A percentile compares a stretch with the other conserved stretches of the same genome.
Evolutionary conservation across 2,329 filamentous ascomycete species (phyloP).

Genomic region (Aciculosporium take): DNA sequence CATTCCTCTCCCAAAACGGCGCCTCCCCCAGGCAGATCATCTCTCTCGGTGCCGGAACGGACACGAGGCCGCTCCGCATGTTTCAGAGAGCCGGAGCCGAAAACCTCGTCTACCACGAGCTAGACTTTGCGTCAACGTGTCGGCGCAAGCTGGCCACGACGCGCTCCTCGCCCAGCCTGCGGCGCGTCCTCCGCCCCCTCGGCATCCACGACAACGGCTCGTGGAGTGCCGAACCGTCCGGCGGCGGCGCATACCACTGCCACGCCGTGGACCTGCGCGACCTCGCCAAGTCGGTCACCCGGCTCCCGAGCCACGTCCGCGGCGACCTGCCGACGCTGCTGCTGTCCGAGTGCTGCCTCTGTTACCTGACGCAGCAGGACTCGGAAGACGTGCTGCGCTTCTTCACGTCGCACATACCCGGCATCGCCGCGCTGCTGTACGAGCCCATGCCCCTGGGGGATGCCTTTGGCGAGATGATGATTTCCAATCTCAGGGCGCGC

Average conservation of each 20-base stretch:
- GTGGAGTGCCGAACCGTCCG: slow-evolving; percentile 28
- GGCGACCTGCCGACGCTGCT: slow-evolving; percentile 61
- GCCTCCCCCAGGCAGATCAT: slow-evolving; percentile 55
- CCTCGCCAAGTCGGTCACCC: slow-evolving; percentile 20
- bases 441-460: slow-evolving; percentile 78
- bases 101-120: slow-evolving; percentile 67
- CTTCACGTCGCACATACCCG: slow-evolving; percentile 39
- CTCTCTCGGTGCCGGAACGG: slow-evolving; percentile 84
- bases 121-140: slow-evolving; percentile 75
- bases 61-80: slow-evolving; percentile 75
- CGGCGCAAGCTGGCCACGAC: slow-evolving; percentile 45
- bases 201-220: slow-evolving; percentile 17
- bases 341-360: slow-evolving; percentile 88
- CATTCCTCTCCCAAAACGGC: slow-evolving; percentile 44
- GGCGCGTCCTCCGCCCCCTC: slow-evolving; percentile 23
- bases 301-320: slow-evolving; percentile 22
- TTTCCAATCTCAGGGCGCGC: slow-evolving; percentile 69
- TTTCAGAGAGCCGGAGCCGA: slow-evolving; percentile 29
- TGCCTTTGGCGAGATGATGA: slow-evolving; percentile 83
- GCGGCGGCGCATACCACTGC: slow-evolving; percentile 33
- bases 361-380: slow-evolving; percentile 59
- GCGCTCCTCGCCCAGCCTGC: slow-evolving; percentile 30
- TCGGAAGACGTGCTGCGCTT: slow-evolving; percentile 50
- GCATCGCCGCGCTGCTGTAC: slow-evolving; percentile 58
- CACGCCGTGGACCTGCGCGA: slow-evolving; percentile 59